phyloP scores from a whole-genome alignment of 2,329 filamentous ascomycete genomes.

The Apiospora arundinis region DNA sequence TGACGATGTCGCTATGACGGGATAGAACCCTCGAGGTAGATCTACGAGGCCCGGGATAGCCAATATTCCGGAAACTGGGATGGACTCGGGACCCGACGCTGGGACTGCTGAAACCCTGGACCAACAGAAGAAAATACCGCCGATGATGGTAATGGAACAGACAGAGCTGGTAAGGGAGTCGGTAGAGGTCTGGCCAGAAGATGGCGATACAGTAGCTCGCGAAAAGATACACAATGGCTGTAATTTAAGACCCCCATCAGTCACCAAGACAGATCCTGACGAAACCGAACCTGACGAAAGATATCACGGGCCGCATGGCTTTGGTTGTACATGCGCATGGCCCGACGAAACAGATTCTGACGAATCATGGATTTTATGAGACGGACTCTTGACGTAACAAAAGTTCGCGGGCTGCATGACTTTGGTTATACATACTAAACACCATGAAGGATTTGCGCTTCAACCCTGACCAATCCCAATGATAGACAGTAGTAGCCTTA shows the following conservation, averaged over 20 bases:
- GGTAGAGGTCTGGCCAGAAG: background rate
- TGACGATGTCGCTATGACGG: constrained; percentile 65
- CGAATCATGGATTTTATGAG: too few relatives aligned
- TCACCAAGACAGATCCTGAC: too few relatives aligned
- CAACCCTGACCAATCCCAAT: background rate
- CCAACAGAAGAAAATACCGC: background rate
- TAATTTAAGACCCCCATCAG: too few relatives aligned
- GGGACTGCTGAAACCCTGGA: background rate
- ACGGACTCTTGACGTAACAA: too few relatives aligned
- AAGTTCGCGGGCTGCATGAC: too few relatives aligned
- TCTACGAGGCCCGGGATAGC: background rate
- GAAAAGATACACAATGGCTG: too few relatives aligned
- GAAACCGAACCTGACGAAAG: background rate
- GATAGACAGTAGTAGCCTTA: background rate
- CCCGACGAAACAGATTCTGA: too few relatives aligned
- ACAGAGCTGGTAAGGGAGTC: background rate
- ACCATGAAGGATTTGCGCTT: background rate
- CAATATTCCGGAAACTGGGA: background rate
- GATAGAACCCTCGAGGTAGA: constrained; percentile 42
- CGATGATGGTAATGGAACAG: background rate
- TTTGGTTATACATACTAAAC: too few relatives aligned
- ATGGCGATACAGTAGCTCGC: background rate
- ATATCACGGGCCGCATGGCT: background rate
- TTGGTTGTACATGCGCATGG: too few relatives aligned
- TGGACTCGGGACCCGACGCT: background rate